Evolutionary conservation across 2,329 filamentous ascomycete species (phyloP), one percentile per base, ranked within the genome.

Genomic region (Decorospora gaudefroyi): DNA sequence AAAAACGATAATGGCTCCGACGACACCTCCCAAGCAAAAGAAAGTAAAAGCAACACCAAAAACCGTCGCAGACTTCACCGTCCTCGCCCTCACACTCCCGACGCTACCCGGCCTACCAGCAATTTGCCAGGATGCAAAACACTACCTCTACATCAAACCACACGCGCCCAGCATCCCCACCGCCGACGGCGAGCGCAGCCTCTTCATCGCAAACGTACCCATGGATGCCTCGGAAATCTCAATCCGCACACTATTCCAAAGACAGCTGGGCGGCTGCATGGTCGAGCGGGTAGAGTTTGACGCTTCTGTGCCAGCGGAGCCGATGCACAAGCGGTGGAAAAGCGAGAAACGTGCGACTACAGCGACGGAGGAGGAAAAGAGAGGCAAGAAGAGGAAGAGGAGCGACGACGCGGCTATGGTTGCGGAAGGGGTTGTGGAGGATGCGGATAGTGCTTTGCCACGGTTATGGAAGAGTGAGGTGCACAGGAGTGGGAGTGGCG

Each of bases 171-270:
- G 87, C 72, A 79, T 58, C 13, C 53, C 65, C 16, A 64, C 61
- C 8, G 83, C 88, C 10, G 87, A 86, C 6, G 77, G 80, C 41
- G 80, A 87, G 69, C 85, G 91, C 58, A 90, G 88, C 49, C 78
- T 99, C 12, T 99, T 96, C 72, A 68, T 95, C n/a, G 87, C 91
- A 53, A 97, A 99, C 62, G 74, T 95, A 1, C 93, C 93, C 5
- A 78, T 86, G 51, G 91, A 96, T 65, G 85, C 89, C 46, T 95
- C 89, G 4, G 85, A 89, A 43, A 70, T 77, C 1, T 88, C 91
- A 60, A 78, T 97, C 28, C 84, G 89, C 30, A 78, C 84, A 28
- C 74, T 97, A 0, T 95, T 97, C 57, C 74, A 82, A 1, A 76
- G 79, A 1, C 80, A 95, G 11, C 78, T 96, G 0, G 87, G 88